phyloP scores from a whole-genome alignment of 768 basidiomycete genomes.

The Porphyrellus cyaneotinctus region DNA sequence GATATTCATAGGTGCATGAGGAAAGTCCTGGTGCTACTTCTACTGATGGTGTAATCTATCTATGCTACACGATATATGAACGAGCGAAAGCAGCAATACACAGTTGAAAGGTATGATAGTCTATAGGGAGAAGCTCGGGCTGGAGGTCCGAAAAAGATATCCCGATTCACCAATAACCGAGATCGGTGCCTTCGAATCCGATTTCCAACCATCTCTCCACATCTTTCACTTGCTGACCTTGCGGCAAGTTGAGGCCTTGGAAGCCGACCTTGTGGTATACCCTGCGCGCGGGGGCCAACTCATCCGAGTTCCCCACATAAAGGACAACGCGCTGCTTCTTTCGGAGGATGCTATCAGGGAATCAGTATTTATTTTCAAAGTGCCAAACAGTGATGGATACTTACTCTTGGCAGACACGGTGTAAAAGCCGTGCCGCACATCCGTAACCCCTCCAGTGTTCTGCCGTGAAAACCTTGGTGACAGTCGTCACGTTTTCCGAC shows the following conservation, averaged over 20 bases:
- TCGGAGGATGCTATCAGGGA: conserved; percentile 28
- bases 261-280: conserved; percentile 22
- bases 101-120: not conserved
- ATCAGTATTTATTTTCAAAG: conserved; percentile 1
- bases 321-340: conserved; percentile 42
- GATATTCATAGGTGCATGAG: not conserved
- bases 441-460: conserved; percentile 47
- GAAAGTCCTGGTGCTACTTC: not conserved
- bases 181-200: conserved; percentile 11
- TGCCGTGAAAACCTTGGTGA: conserved; percentile 71
- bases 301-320: conserved; percentile 49
- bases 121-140: not conserved
- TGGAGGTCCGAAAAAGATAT: not conserved
- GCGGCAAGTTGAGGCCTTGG: conserved; percentile 12
- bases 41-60: not conserved
- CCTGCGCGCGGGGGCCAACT: conserved; percentile 17
- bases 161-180: conserved; percentile 17
- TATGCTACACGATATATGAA: conserved; percentile 15
- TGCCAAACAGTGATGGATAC: conserved; percentile 17
- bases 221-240: conserved; percentile 3
- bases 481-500: conserved; percentile 50
- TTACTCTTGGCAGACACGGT: conserved; percentile 53
- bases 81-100: not conserved
- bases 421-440: conserved; percentile 59
- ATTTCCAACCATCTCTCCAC: conserved; percentile 21